Evolutionary conservation across 202 grass and related monocot species (phyloP), one percentile per base, ranked within the genome.

Genomic region (Miscanthus sacchariflorus): DNA sequence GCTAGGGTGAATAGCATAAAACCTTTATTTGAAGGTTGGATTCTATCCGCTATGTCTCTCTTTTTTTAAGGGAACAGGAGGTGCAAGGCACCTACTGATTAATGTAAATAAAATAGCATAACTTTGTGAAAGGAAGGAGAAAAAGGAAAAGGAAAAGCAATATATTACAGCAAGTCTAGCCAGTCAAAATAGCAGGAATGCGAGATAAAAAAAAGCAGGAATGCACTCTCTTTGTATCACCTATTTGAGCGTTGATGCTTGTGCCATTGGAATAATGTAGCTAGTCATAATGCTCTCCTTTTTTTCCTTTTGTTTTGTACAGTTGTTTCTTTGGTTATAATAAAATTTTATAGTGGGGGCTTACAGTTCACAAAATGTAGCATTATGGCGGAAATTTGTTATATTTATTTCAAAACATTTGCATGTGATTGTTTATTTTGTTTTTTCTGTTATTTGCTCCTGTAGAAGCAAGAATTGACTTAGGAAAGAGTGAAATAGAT

Each of bases 1-100:
- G 96, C 87, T 93, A 89, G 96, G 84, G 93, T 45, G 56, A 78
- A 94, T 73, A 98, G 93, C 82, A 94, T 98, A 58, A 95, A 91
- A 43, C 90, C 96, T 83, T 54, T 95, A 77, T 98, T 98, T 90
- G 96, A 98, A 98, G 96, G 96, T 98, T 50, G 48, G 70, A 44
- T 52, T 28, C 45, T 68, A 56, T 76, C 11, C 35, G 25, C 42
- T 24, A 67, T 72, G 2, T 28, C 1, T 28, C 8, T 12, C 11
- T 68, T 7, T 68, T 13, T 33, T 68, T 68, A 15, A 7, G 12
- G 27, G 65, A 15, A 68, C 65, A 68, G 5, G 27, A 68, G 12
- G 65, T 68, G 65, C 12, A 14, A 30, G 64, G 3, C 24, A 27
- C 64, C 24, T 67, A 67, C 12, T 67, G 64, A 30, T 2, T 67